Base-by-base conservation (phyloP, 257 asterid genomes). In the Lycium barbarum region DNA sequence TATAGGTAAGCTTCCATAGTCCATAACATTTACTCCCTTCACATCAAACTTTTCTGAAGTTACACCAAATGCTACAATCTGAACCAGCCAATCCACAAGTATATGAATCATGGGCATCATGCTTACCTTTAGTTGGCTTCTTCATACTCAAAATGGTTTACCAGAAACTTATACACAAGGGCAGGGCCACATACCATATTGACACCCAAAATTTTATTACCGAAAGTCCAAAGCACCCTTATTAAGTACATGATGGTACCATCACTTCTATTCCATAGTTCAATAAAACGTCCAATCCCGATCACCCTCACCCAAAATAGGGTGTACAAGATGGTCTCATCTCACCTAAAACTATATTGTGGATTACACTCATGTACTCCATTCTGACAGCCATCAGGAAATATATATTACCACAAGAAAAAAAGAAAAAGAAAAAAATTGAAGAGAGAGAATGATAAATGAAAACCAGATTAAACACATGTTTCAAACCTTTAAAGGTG, bases 1-100 rank as follows among this genome's bases (percentile, higher is more conserved):
- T 45, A 45, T 20, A 13, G n/a, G 36, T 83, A 89, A 81, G 86
- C 81, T 86, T 54, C 80, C 84, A 59, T 82, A n/a, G 59, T 65
- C 35, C 2, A 1, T 45, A 73, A 3, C 6, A 73, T 47, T 10
- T 73, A 73, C 13, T 26, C 80, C 58, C 40, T 45, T 49, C 53
- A 47, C 36, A 71, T 43, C 54, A 71, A 8, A 71, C 36, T 71
- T 70, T 14, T 40, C 33, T 71, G 79, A 47, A 73, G 38, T 45
- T 73, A 11, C 80, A 20, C n/a, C 80, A 20, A 73, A 73, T 13
- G 59, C 58, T 73, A 73, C 80, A 45, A 73, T 22, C 38, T 47
- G 40, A 47, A 49, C 58, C 81, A 62, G 7, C 26, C 11, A 47
- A 74, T 49, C 17, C 43, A 74, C 81, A 47, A 74, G 58, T 38